Evolutionary conservation across 164 flowering plant species (phyloP), one percentile per base, ranked within the genome.

Genomic region (Pachysandra terminalis): DNA sequence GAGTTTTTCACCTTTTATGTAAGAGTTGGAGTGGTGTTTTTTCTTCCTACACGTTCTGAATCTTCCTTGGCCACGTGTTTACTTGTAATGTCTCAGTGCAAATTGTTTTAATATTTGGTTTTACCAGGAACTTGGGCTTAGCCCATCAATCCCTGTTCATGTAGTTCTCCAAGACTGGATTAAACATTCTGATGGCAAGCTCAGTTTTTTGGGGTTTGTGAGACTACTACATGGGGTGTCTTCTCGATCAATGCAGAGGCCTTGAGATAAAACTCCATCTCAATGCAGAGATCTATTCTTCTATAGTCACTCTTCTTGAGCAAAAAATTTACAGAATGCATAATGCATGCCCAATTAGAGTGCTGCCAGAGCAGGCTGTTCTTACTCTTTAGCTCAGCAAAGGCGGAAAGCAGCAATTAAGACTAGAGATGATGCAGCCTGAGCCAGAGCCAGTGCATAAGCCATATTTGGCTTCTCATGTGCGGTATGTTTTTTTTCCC

Each of bases 161-260:
- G 93, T 85, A 35, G 98, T 93, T 69, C 93, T 93, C 64, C 91
- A 93, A 58, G 98, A 93, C 70, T 93, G 98, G 98, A 90, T 93
- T 28, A 75, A 97, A 72, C 97, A 91, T 65, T 71, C 91, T 1
- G 98, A 93, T 72, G 98, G 98, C 32, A 93, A 88, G 78, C 93
- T 93, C 41, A 93, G 96, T 73, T 93, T 91, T 89, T 66, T 88
- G 78, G 98, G 98, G 45, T 93, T 93, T 73, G 89, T 91, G 54
- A 81, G 90, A 67, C 93, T 93, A 59, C 75, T 91, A 15, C 98
- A 88, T 55, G 97, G 98, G 7, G 77, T 86, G 59, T 90, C 97
- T 54, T 83, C 93, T 7, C 90, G 96, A 19, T 27, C 85, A 61
- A 79, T 89, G 71, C 93, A 85, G 28, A 93, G 90, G 82, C 81